Evolutionary conservation across 2,329 filamentous ascomycete genomes (phyloP).

Genomic region (Sporothrix humicola): DNA sequence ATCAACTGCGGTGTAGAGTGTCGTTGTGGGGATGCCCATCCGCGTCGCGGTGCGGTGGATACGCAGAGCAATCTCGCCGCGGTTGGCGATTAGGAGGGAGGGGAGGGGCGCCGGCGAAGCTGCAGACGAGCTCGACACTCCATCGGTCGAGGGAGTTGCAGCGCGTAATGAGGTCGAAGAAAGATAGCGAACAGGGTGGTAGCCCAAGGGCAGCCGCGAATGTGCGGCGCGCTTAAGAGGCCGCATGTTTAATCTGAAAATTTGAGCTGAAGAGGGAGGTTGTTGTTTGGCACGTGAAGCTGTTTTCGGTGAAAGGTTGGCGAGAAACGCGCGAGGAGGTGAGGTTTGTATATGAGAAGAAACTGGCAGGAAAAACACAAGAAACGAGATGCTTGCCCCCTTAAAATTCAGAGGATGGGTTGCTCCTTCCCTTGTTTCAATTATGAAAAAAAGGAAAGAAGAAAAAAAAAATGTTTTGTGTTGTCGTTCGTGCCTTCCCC

Average conservation of each 20-base stretch:
- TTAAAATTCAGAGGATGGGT: not conserved
- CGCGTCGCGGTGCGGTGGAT: conserved; percentile 86
- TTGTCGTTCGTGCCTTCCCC: conserved; percentile 32
- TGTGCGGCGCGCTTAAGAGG: conserved; percentile 58
- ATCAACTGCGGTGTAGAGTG: conserved; percentile 93
- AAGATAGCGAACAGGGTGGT: conserved; percentile 32
- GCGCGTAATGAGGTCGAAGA: conserved; percentile 26
- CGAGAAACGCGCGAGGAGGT: not conserved
- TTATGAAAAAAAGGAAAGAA: not conserved
- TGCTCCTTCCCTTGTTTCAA: conserved; percentile 11
- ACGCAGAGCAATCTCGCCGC: conserved; percentile 93
- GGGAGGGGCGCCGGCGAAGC: conserved; percentile 42
- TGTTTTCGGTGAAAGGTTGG: not conserved
- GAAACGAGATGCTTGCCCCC: not conserved
- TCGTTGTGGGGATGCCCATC: conserved; percentile 91
- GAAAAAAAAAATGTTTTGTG: conserved; percentile 2
- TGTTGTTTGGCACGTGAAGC: not conserved
- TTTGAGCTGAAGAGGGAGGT: not conserved
- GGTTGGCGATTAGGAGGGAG: conserved; percentile 93
- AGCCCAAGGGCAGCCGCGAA: conserved; percentile 50
- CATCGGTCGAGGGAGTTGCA: conserved; percentile 29
- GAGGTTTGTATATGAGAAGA: not conserved
- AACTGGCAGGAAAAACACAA: not conserved
- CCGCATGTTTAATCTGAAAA: conserved; percentile 52
- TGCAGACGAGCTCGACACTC: conserved; percentile 46